These are phyloP conservation scores for Schizothecium vesticola DNA, from an alignment of 495 filamentous ascomycete genomes.

Conservation along the genomic window DNA sequence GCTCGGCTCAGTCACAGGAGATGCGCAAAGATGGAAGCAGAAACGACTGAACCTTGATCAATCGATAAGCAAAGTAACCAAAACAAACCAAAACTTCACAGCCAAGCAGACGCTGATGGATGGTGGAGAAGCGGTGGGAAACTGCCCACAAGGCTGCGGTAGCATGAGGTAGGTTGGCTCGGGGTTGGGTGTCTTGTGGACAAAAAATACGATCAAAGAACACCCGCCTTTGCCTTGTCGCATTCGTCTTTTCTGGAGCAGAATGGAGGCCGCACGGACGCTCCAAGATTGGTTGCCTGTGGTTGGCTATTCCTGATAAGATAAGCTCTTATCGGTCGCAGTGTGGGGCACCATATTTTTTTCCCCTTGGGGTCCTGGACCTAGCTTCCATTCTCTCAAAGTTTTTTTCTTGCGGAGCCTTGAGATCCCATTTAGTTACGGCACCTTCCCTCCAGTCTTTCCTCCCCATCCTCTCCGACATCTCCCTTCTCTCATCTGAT, in stretches of 20 bases:
- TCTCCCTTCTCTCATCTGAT: neutral
- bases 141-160: neutral
- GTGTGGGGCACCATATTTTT: conserved; percentile 22
- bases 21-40: too few relatives aligned
- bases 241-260: neutral
- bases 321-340: conserved; percentile 18
- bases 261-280: neutral
- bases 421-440: neutral
- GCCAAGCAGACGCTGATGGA: neutral
- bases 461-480: neutral
- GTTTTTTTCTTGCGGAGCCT: conserved; percentile 25
- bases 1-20: too few relatives aligned
- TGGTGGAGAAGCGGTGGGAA: neutral
- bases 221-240: neutral
- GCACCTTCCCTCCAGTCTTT: neutral
- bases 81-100: neutral
- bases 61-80: neutral
- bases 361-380: conserved; percentile 4
- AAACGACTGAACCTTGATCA: neutral
- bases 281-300: neutral
- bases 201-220: neutral
- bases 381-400: conserved; percentile 9
- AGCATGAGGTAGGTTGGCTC: neutral
- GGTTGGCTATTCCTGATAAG: conserved; percentile 21
- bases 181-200: neutral